A percentile compares a stretch with the other conserved stretches of the same genome.
Conservation (phyloP, 2,329 filamentous ascomycete genomes). For the Fusarium luffae region DNA sequence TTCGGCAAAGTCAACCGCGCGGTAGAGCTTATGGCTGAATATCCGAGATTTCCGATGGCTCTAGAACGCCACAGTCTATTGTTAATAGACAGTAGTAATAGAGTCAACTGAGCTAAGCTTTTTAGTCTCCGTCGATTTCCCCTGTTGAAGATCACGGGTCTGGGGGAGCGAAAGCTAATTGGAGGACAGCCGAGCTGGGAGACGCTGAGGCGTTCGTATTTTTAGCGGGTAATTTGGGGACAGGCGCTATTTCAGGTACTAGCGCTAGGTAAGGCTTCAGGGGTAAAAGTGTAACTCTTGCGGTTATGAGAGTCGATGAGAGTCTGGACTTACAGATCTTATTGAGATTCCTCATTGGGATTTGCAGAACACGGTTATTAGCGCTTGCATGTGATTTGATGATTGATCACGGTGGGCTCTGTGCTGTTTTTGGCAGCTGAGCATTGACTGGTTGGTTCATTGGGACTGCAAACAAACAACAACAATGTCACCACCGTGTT, state of each 20-base stretch:
- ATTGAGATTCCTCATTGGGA: neutral
- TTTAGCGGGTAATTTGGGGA: neutral
- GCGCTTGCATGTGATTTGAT: neutral
- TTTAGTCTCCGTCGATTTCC: neutral
- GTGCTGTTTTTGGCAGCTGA: neutral
- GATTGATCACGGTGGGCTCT: neutral
- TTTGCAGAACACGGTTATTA: neutral
- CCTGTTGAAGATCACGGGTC: conserved; percentile 1
- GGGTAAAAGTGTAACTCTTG: neutral
- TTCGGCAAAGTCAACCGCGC: neutral
- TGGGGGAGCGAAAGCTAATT: neutral
- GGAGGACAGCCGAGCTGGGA: neutral
- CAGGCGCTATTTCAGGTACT: neutral
- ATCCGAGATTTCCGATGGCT: neutral
- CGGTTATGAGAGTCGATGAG: neutral
- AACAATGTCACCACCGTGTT: no score
- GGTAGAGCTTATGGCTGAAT: neutral
- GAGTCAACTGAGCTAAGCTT: conserved; percentile 4
- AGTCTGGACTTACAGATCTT: neutral
- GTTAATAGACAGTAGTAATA: neutral
- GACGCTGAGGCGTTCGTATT: conserved; percentile 1
- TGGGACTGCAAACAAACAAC: neutral
- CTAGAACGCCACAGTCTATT: neutral
- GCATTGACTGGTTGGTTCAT: neutral
- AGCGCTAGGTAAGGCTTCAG: neutral